These are phyloP conservation scores for Scheffersomyces lignosus DNA, from an alignment of 805 yeast genomes.

Conservation along the genomic window DNA sequence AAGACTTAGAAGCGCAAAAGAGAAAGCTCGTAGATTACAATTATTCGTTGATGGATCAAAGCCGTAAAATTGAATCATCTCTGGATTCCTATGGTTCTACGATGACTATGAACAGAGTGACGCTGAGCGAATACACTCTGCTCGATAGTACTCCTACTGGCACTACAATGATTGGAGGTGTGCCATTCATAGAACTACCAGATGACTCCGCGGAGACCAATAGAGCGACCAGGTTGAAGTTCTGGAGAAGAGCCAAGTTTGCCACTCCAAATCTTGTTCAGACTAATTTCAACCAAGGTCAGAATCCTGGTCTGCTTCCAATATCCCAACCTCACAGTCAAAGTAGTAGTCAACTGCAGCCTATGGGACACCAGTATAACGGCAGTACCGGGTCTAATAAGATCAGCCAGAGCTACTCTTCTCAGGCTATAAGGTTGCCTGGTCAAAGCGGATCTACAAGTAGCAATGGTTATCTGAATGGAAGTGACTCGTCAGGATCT, in stretches of 20 bases:
- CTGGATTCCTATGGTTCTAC: background rate
- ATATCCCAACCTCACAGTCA: background rate
- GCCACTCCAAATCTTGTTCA: conserved; percentile 8
- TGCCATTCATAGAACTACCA: conserved; percentile 10
- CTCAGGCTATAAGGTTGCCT: conserved; percentile 14
- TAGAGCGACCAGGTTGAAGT: conserved; percentile 43
- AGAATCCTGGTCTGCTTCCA: conserved; percentile 3
- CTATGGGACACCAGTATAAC: background rate
- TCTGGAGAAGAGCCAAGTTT: conserved; percentile 45
- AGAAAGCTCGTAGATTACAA: conserved; percentile 37
- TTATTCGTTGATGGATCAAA: conserved; percentile 22
- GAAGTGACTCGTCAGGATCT: background rate
- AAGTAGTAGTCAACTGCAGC: background rate
- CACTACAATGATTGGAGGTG: conserved; percentile 9
- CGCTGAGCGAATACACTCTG: conserved; percentile 1
- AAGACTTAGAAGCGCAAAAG: conserved; percentile 48
- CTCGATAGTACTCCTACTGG: conserved; percentile 1
- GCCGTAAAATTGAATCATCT: conserved; percentile 13
- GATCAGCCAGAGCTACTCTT: conserved; percentile 11
- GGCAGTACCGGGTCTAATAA: conserved; percentile 6
- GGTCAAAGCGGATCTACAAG: conserved; percentile 3
- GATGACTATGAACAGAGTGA: background rate
- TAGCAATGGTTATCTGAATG: conserved; percentile 5
- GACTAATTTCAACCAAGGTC: conserved; percentile 2
- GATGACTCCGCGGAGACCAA: conserved; percentile 32